Percentiles rank a stretch among this genome's conserved stretches.
These are phyloP conservation scores for Fragilaria crotonensis DNA, from an alignment of 108 stramenopile species.

Conservation along the genomic window DNA sequence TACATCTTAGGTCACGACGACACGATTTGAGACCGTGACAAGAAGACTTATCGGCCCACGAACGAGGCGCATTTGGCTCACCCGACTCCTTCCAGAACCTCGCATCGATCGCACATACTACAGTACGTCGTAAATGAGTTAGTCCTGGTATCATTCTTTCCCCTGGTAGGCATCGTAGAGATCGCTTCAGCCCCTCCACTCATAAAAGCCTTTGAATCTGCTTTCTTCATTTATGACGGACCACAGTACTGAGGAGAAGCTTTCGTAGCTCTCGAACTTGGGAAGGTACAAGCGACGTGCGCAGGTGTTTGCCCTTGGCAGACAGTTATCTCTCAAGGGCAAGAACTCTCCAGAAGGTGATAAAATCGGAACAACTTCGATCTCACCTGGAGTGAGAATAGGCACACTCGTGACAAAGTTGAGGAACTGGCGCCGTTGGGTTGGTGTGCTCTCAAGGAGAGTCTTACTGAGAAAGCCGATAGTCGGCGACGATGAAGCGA, in stretches of 20 bases:
- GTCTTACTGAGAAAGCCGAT: conserved; percentile 32
- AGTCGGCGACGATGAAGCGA: conserved; percentile 36
- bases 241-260: conserved; percentile 29
- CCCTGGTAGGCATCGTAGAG: too few relatives aligned
- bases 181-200: conserved; percentile 45
- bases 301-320: conserved; percentile 49
- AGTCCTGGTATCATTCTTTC: too few relatives aligned
- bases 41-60: too few relatives aligned
- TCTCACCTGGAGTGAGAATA: conserved; percentile 43
- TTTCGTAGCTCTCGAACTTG: conserved; percentile 36
- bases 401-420: conserved; percentile 46
- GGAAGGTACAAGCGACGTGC: conserved; percentile 39
- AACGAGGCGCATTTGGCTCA: too few relatives aligned
- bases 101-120: too few relatives aligned
- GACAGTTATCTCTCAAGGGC: conserved; percentile 31
- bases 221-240: conserved; percentile 33
- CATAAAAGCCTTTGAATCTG: conserved; percentile 43
- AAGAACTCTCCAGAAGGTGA: conserved; percentile 35
- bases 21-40: too few relatives aligned
- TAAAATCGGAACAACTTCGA: conserved; percentile 41
- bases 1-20: too few relatives aligned
- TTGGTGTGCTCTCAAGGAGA: conserved; percentile 33
- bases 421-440: conserved; percentile 36
- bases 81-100: too few relatives aligned
- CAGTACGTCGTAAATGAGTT: too few relatives aligned